These are phyloP conservation scores for Xylaria sp. DNA, from an alignment of 2,329 filamentous ascomycete species.

Conservation along the genomic window DNA sequence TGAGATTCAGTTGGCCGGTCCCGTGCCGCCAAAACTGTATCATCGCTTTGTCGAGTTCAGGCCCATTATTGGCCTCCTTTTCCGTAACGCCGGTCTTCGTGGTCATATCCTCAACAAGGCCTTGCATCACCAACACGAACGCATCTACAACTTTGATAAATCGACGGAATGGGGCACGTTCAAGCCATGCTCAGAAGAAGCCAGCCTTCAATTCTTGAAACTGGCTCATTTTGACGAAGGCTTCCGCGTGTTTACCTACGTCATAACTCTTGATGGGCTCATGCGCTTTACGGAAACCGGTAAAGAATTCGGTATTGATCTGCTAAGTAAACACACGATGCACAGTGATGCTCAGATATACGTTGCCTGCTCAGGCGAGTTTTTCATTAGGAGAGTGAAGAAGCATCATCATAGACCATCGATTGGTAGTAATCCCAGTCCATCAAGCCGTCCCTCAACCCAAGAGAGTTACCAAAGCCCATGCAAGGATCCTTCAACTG, in stretches of 20 bases:
- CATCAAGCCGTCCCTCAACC: slow-evolving; percentile 58
- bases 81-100: slow-evolving; percentile 75
- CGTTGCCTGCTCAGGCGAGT: slow-evolving; percentile 91
- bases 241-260: slow-evolving; percentile 87
- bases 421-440: slow-evolving; percentile 49
- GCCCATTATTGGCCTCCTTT: slow-evolving; percentile 89
- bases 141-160: slow-evolving; percentile 87
- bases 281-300: slow-evolving; percentile 94
- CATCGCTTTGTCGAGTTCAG: slow-evolving; percentile 94
- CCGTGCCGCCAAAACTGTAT: slow-evolving; percentile 80
- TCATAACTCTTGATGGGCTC: slow-evolving; percentile 84
- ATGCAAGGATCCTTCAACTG: slow-evolving; percentile 50
- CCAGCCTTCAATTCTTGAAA: slow-evolving; percentile 81
- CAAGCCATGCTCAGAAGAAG: slow-evolving; percentile 68
- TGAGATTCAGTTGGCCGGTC: slow-evolving; percentile 85
- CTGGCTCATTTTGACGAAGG: slow-evolving; percentile 87
- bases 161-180: slow-evolving; percentile 76
- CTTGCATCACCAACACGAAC: slow-evolving; percentile 85
- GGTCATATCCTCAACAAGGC: slow-evolving; percentile 83
- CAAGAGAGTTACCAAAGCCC: slow-evolving; percentile 53
- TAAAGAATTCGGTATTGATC: slow-evolving; percentile 91
- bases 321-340: slow-evolving; percentile 96
- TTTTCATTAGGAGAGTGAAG: slow-evolving; percentile 78
- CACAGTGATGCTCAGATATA: slow-evolving; percentile 91
- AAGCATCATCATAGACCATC: slow-evolving; percentile 53